A percentile compares a stretch with the other conserved stretches of the same genome.
Conservation (phyloP, 2,329 filamentous ascomycete genomes). For the Stagonosporopsis chrysanthemi region DNA sequence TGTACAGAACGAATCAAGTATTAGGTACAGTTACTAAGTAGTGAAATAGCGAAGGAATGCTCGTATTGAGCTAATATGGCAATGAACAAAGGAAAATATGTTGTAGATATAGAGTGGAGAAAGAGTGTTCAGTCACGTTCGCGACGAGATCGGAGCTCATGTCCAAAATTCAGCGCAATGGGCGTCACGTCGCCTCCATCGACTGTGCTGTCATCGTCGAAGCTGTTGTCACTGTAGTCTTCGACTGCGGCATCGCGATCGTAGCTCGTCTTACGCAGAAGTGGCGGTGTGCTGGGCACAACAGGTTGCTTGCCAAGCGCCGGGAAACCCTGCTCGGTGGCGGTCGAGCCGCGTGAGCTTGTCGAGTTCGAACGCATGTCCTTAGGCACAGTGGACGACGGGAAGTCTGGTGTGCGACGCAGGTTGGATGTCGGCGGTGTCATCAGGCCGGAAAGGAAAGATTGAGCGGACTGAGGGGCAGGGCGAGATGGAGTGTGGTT, state of each 20-base stretch:
- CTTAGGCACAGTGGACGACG: slow-evolving; percentile 41
- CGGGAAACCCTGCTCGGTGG: slow-evolving; percentile 42
- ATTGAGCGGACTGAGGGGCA: slow-evolving; percentile 60
- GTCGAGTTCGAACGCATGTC: slow-evolving; percentile 38
- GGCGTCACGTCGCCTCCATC: slow-evolving; percentile 50
- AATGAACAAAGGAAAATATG: slow-evolving; percentile 18
- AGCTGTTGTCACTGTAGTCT: slow-evolving; percentile 56
- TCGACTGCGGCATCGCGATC: slow-evolving; percentile 66
- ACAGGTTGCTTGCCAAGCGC: slow-evolving; percentile 36
- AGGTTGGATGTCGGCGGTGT: slow-evolving; percentile 84
- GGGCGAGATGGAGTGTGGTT: slow-evolving; percentile 45
- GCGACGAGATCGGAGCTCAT: slow-evolving; percentile 30
- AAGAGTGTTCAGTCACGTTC: slow-evolving; percentile 11
- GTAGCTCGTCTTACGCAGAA: slow-evolving; percentile 64
- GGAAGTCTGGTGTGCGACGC: slow-evolving; percentile 65
- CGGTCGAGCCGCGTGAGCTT: slow-evolving; percentile 36
- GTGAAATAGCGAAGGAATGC: slow-evolving; percentile 11
- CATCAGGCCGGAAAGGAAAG: slow-evolving; percentile 79
- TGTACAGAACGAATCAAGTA: slow-evolving; percentile 21
- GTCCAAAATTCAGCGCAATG: slow-evolving; percentile 44
- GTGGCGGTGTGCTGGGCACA: slow-evolving; percentile 58
- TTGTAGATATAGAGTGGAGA: not conserved
- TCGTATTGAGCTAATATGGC: slow-evolving; percentile 14
- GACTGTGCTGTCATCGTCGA: slow-evolving; percentile 60
- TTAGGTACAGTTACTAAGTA: slow-evolving; percentile 22